These are phyloP conservation scores for Gossypium schwendimanii DNA, from an alignment of 441 rosid species.

Conservation along the genomic window DNA sequence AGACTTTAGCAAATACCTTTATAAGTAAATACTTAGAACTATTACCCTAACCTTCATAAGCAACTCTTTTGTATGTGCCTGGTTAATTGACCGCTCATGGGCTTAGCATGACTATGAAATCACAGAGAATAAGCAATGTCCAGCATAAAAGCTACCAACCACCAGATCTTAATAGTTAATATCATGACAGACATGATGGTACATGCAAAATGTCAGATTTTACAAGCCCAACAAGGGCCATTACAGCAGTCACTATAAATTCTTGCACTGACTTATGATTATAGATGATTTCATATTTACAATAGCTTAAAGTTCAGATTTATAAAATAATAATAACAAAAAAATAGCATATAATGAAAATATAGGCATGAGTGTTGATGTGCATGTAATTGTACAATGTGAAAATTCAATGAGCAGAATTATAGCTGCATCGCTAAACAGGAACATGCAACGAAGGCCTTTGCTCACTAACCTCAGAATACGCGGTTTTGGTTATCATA, in stretches of 20 bases:
- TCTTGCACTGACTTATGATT: neutral
- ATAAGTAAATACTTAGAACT: neutral
- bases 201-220: neutral
- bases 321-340: neutral
- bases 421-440: neutral
- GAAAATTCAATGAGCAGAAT: neutral
- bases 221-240: neutral
- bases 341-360: neutral
- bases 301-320: neutral
- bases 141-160: neutral
- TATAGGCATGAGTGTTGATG: neutral
- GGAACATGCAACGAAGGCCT: neutral
- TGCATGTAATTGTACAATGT: neutral
- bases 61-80: neutral
- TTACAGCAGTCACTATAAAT: neutral
- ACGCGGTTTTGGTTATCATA: conserved; percentile 30
- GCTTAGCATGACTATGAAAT: neutral
- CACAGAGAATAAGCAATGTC: neutral
- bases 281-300: neutral
- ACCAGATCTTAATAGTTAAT: neutral
- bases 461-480: conserved; percentile 37
- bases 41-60: neutral
- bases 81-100: neutral
- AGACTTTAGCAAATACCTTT: neutral
- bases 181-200: neutral